Base-by-base conservation (phyloP, 768 basidiomycete genomes). In the Strobilomyces dryophilus region DNA sequence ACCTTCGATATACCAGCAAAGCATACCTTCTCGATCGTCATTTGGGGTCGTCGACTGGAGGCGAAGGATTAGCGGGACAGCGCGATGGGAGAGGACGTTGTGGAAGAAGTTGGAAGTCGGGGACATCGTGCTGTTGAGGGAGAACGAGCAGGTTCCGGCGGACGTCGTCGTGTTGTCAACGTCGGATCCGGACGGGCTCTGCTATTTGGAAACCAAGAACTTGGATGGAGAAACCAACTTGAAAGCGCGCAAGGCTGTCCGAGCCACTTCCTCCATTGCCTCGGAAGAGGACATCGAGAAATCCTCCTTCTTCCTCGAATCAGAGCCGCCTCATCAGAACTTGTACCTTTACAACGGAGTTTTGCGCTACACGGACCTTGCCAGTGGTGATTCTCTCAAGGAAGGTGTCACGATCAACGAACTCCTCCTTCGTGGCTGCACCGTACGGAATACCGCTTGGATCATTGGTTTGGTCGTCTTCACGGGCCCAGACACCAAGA, bases 81-180 rank as follows among this genome's bases (percentile, higher is more conserved):
- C 92, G 2, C 77, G 79, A 26, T 98, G 95, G 95, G 94, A 98
- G 65, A 77, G 95, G 51, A 98, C 95, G 14, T 74, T 98, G 2
- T 98, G 95, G 95, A 98, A 98, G 78, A 98, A 98, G 76, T 78
- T 98, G 41, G 94, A 97, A 66, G 94, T 98, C 11, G 95, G 95
- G n/a, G 95, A 98, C 65, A 72, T 98, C 20, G 91, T 98, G 29
- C 74, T 98, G 8, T 75, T 98, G 32, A 76, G 87, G 53, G 93
- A 98, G 59, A 89, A 98, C 69, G 95, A 98, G 46, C 95, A 97
- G 71, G 88, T 98, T 12, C 95, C 95, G 0, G 95, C 95, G 8
- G 95, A 99, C 64, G 87, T 98, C 58, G 79, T 95, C 55, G 91
- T 99, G 1, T 80, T 98, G 7, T 84, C 92, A 9, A 95, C 95